Evolutionary conservation across 1,284 basidiomycete genomes (phyloP), one percentile per base, ranked within the genome.

Genomic region (Laetiporus sulphureus): DNA sequence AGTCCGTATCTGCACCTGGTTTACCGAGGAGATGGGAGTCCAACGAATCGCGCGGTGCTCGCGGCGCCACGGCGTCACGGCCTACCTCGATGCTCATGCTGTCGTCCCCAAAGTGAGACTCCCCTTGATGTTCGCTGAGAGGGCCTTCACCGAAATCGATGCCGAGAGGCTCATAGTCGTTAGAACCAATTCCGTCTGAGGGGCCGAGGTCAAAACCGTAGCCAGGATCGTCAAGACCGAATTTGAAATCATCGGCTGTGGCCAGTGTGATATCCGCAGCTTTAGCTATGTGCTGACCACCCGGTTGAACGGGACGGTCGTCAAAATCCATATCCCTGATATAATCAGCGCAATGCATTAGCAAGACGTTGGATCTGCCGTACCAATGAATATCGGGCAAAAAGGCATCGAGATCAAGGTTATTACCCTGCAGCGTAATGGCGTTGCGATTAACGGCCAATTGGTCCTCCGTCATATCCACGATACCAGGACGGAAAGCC

Each of bases 381-480:
- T 46, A 86, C 86, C 87, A 89, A 53, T 88, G 81, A 40, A 85
- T 71, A 55, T 92, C 87, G 2, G 88, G 87, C 20, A 91, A 67
- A n/a, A 90, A 67, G 13, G 90, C 67, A 56, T 91, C 86, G 35
- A 90, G 66, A 52, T 90, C 86, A 20, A 90, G 67, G 32, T 74
- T 78, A 46, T 76, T 78, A 3, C 77, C 75, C 51, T 85, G 85
- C 6, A 93, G 71, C 2, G 91, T 93, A 60, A 94, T 92, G 19
- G 89, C 80, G 49, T 90, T 91, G 54, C 84, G 81, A 59, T 85
- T 86, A 25, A 91, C 88, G 15, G 81, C 80, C 4, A 95, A 74
- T 64, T 96, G 92, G 52, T 96, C 91, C 57, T 92, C 90, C 13
- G 92, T 91, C 77, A 97, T 82, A 66, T 97, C 93, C 40, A 95